phyloP scores from a whole-genome alignment of 768 basidiomycete genomes.

The Leccinum disarticulatum region DNA sequence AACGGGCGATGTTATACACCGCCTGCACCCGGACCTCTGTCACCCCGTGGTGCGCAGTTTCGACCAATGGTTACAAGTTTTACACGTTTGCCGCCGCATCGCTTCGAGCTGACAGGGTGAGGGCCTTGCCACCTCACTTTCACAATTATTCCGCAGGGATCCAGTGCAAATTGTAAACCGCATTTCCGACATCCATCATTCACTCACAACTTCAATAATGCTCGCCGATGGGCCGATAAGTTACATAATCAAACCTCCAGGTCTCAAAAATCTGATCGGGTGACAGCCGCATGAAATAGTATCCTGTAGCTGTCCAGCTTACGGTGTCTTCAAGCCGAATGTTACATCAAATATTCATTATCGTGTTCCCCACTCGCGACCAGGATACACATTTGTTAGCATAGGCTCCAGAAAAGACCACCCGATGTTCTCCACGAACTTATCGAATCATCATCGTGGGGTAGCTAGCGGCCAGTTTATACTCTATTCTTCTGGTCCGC shows the following conservation, averaged over 20 bases:
- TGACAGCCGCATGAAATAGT: no score
- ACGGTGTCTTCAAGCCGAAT: neutral
- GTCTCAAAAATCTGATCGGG: no score
- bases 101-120: neutral
- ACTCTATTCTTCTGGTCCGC: no score
- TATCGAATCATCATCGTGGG: no score
- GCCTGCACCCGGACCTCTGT: slow-evolving; percentile 29
- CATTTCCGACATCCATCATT: neutral
- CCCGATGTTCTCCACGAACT: no score
- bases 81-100: neutral
- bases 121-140: neutral
- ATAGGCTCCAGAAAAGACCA: no score
- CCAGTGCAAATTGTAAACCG: neutral
- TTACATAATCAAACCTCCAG: neutral
- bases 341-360: neutral
- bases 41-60: slow-evolving; percentile 16
- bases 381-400: no score
- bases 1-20: slow-evolving; percentile 38
- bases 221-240: no score
- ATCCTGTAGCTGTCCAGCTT: neutral
- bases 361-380: no score
- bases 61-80: neutral
- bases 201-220: no score
- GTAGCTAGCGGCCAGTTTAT: no score
- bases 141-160: neutral